Evolutionary conservation across 805 yeast genomes (phyloP).

Genomic region (Metschnikowia kunwiensis): DNA sequence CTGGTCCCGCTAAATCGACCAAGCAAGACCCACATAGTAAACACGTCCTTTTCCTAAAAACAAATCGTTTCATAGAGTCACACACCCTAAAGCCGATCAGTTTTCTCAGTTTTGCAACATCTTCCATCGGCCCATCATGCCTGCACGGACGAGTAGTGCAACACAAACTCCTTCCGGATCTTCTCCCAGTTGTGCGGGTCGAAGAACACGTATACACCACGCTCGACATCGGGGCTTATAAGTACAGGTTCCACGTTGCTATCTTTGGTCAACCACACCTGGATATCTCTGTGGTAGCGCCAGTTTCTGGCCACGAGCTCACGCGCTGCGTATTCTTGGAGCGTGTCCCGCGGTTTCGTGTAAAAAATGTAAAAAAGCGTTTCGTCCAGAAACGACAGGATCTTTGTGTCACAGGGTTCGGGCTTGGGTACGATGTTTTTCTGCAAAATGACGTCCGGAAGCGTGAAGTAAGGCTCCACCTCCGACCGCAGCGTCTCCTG

Average conservation of each 20-base stretch:
- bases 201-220: slow-evolving; percentile 90
- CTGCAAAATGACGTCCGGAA: slow-evolving; percentile 49
- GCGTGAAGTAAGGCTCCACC: slow-evolving; percentile 76
- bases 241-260: slow-evolving; percentile 85
- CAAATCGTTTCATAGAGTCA: too few species aligned
- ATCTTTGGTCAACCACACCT: slow-evolving; percentile 96
- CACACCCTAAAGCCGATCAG: too few species aligned
- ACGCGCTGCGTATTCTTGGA: slow-evolving; percentile 91
- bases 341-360: slow-evolving; percentile 85
- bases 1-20: too few species aligned
- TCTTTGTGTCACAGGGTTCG: slow-evolving; percentile 46
- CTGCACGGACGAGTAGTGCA: slow-evolving; percentile 44
- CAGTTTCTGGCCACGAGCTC: slow-evolving; percentile 91
- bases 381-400: slow-evolving; percentile 75
- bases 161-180: slow-evolving; percentile 66
- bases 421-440: slow-evolving; percentile 38
- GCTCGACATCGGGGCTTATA: slow-evolving; percentile 74
- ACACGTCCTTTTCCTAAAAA: too few species aligned
- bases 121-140: slow-evolving; percentile 14
- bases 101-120: too few species aligned
- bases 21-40: too few species aligned
- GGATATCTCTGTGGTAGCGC: slow-evolving; percentile 94
- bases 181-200: slow-evolving; percentile 97
- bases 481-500: slow-evolving; percentile 84
- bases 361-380: slow-evolving; percentile 91